Base-by-base conservation (phyloP, 805 yeast genomes). In the Schizosaccharomyces cryophilus region DNA sequence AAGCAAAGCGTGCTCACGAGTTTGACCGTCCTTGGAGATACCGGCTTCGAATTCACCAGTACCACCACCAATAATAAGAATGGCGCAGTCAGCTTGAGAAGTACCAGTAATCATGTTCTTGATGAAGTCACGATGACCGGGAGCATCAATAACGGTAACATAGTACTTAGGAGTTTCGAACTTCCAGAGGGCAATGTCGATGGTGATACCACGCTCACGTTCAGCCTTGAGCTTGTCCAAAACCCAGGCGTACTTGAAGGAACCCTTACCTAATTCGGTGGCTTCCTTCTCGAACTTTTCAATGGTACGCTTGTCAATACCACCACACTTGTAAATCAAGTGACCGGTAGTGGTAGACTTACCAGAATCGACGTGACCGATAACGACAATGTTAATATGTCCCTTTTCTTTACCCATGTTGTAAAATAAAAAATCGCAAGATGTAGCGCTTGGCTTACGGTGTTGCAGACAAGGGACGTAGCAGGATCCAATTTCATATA, bases 331-430 rank as follows among this genome's bases (percentile, higher is more conserved):
- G 95, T 76, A 89, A 75, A 89, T 88, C 80, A 89, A 85, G 84
- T 89, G 96, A 79, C 96, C 96, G 77, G 97, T 89, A 79, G 96
- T 90, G 75, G 97, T 89, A 68, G 96, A 90, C 81, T 86, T 85
- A 80, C 90, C 90, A 73, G 96, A 89, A 80, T 90, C 97, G 96
- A 93, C 97, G 95, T 90, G 97, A 80, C 97, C 98, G 78, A 90
- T 90, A 76, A 93, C 97, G 78, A 93, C 98, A 80, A 90, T 95
- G 95, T 90, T 90, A 82, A 90, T 86, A 86, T 90, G 97, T 79
- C 81, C 73, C 85, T 90, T 65, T 40, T 56, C 60, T 35, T 56
- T 56, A 17, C 60, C 60, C 60, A 56, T 56, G 3, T 51, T 51
- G 51, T 45, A 45, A 45, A 45, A 24, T 11, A 11, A 45, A 19